Evolutionary conservation across 441 rosid genomes (phyloP).

Genomic region (Croton setiger): DNA sequence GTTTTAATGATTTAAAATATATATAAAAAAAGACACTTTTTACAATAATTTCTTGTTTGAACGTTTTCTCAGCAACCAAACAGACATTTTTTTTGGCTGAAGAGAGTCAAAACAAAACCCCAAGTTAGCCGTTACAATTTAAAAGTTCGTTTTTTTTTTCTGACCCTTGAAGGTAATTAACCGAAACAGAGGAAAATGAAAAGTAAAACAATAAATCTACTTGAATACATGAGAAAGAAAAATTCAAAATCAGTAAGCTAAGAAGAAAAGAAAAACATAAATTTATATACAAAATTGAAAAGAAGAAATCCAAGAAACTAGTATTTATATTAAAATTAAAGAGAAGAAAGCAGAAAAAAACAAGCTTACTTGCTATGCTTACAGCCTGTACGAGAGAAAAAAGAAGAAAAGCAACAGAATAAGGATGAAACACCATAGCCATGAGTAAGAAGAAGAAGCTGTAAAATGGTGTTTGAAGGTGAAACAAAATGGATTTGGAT

Average conservation of each 20-base stretch:
- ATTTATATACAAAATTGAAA: too few relatives aligned
- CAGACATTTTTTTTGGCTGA: neutral
- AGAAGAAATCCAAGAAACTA: neutral
- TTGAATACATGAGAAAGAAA: neutral
- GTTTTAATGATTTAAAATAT: neutral
- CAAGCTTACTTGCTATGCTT: conserved; percentile 39
- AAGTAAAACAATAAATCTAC: neutral
- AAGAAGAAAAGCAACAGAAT: conserved; percentile 18
- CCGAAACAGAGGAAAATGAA: neutral
- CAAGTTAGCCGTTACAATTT: conserved; percentile 9
- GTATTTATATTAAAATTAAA: neutral
- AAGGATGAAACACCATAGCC: conserved; percentile 30
- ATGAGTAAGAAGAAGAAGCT: conserved; percentile 26
- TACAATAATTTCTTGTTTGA: neutral
- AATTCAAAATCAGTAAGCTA: neutral
- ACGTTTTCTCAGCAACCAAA: neutral
- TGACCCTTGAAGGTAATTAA: neutral
- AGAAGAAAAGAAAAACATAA: neutral
- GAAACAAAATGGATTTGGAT: neutral
- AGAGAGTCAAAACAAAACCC: too few relatives aligned
- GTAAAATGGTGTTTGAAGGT: neutral
- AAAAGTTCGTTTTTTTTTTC: neutral
- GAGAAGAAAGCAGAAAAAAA: neutral
- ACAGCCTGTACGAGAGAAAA: conserved; percentile 22
- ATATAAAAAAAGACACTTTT: neutral